Evolutionary conservation across 2,329 filamentous ascomycete species (phyloP).

Genomic region (Monilinia fructicola): DNA sequence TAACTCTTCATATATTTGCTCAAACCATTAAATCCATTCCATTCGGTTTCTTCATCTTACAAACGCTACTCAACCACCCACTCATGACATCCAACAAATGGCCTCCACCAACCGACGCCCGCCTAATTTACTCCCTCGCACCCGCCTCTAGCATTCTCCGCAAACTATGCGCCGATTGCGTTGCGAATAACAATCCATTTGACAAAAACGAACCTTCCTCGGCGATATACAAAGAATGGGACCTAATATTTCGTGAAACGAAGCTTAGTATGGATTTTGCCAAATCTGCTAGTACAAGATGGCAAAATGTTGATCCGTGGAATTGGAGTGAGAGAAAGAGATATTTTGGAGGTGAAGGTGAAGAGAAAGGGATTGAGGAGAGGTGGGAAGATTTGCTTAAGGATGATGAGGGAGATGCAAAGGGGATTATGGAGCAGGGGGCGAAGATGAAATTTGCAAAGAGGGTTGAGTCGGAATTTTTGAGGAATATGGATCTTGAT

Average conservation of each 20-base stretch:
- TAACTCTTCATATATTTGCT: not conserved
- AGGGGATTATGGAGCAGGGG: not conserved
- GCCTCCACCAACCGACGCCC: not conserved
- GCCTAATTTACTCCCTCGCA: not conserved
- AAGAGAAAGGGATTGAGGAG: slow-evolving; percentile 15
- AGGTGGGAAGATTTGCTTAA: slow-evolving; percentile 22
- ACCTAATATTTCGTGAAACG: not conserved
- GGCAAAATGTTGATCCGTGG: slow-evolving; percentile 22
- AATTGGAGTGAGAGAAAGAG: slow-evolving; percentile 19
- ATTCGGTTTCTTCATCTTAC: slow-evolving; percentile 21
- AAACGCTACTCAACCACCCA: slow-evolving; percentile 1
- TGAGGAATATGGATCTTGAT: not conserved
- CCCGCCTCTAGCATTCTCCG: not conserved
- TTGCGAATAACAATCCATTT: slow-evolving; percentile 8
- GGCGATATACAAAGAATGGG: slow-evolving; percentile 13
- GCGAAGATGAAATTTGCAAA: slow-evolving; percentile 1
- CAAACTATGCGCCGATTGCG: slow-evolving; percentile 19
- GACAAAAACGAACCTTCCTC: not conserved
- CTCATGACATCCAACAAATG: not conserved
- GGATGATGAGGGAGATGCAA: not conserved
- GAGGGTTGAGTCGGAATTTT: not conserved
- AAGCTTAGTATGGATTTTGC: slow-evolving; percentile 20
- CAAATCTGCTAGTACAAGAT: not conserved
- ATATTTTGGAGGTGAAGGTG: slow-evolving; percentile 15
- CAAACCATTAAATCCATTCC: not conserved